phyloP scores from a whole-genome alignment of 2,329 filamentous ascomycete species.

The Penicillium sclerotiorum region DNA sequence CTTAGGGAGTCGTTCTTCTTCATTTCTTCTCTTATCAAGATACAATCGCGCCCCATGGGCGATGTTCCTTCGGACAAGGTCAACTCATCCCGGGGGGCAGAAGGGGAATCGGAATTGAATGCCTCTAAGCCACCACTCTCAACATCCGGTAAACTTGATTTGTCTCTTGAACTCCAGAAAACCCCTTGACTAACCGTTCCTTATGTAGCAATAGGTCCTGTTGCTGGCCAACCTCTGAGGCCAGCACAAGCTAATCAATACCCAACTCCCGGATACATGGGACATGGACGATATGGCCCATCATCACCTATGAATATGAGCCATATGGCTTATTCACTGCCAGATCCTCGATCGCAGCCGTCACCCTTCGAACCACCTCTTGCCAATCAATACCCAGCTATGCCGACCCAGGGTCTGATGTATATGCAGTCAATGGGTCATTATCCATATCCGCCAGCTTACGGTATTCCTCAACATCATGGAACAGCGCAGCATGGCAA shows the following conservation, averaged over 20 bases:
- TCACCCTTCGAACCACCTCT: constrained; percentile 30
- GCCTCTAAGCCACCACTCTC: constrained; percentile 5
- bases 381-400: constrained; percentile 30
- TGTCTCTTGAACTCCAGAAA: background rate
- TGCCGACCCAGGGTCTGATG: constrained; percentile 30
- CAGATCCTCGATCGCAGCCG: constrained; percentile 27
- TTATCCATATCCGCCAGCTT: constrained; percentile 31
- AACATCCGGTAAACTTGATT: constrained; percentile 16
- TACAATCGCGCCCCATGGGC: constrained; percentile 28
- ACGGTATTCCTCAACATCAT: constrained; percentile 26
- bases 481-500: constrained; percentile 15
- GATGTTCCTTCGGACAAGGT: constrained; percentile 29
- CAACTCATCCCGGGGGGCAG: constrained; percentile 20
- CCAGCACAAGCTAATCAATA: constrained; percentile 24
- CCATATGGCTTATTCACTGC: constrained; percentile 33
- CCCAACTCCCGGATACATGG: constrained; percentile 21
- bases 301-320: constrained; percentile 31
- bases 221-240: constrained; percentile 12
- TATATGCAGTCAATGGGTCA: constrained; percentile 34
- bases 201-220: constrained; percentile 8
- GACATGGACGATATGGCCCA: constrained; percentile 23
- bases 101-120: constrained; percentile 15
- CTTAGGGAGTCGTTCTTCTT: background rate
- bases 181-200: background rate
- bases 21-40: background rate